phyloP scores from a whole-genome alignment of 257 asterid genomes.

The Verbascum thapsus region DNA sequence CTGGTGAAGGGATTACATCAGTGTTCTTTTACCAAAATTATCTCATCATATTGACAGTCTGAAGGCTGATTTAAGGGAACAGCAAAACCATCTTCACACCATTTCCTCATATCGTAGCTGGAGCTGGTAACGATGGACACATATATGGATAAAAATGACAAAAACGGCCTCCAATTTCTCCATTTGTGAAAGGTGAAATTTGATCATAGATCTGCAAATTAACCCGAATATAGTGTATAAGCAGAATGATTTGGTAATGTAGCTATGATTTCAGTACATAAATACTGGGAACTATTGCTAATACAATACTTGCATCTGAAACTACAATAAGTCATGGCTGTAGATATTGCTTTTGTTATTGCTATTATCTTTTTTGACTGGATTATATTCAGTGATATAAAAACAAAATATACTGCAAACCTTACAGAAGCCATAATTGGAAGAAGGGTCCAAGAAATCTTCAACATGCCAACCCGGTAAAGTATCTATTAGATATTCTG shows the following conservation, averaged over 20 bases:
- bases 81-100: slow-evolving; percentile 19
- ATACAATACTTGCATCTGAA: slow-evolving; percentile 15
- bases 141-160: slow-evolving; percentile 32
- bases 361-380: neutral
- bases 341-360: too few relatives aligned
- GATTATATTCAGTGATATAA: neutral
- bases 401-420: slow-evolving; percentile 34
- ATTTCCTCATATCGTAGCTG: slow-evolving; percentile 25
- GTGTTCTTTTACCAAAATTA: slow-evolving; percentile 24
- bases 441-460: slow-evolving; percentile 65
- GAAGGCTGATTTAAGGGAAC: slow-evolving; percentile 17
- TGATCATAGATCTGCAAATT: slow-evolving; percentile 54
- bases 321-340: too few relatives aligned
- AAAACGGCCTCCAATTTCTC: slow-evolving; percentile 33
- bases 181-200: slow-evolving; percentile 29
- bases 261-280: neutral
- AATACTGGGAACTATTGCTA: neutral
- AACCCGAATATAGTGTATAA: slow-evolving; percentile 19
- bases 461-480: slow-evolving; percentile 74
- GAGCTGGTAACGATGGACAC: too few relatives aligned
- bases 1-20: slow-evolving; percentile 23
- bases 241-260: slow-evolving; percentile 13
- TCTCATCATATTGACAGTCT: slow-evolving; percentile 23
- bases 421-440: slow-evolving; percentile 58
- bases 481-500: slow-evolving; percentile 57